Evolutionary conservation across 2,329 filamentous ascomycete genomes (phyloP).

Genomic region (Cytospora schulzeri): DNA sequence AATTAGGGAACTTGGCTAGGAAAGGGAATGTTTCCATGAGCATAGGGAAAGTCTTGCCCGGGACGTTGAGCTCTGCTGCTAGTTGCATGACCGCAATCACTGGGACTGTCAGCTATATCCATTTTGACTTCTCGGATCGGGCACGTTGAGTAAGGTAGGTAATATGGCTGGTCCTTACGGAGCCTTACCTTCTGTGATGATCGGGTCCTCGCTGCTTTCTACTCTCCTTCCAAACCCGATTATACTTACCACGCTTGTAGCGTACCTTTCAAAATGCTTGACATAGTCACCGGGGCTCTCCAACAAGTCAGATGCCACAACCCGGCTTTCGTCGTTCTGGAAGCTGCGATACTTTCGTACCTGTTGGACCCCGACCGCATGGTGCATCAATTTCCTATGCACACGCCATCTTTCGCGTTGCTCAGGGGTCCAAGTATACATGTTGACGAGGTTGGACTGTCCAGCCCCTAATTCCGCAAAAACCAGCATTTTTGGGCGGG

Average conservation of each 20-base stretch:
- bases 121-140: not conserved
- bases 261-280: conserved; percentile 55
- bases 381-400: conserved; percentile 54
- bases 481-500: conserved; percentile 51
- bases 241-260: conserved; percentile 56
- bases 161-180: not conserved
- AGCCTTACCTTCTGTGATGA: conserved; percentile 51
- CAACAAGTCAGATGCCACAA: conserved; percentile 55
- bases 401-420: conserved; percentile 47
- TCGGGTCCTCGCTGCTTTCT: conserved; percentile 53
- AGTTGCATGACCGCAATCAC: conserved; percentile 61
- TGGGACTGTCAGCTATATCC: not conserved
- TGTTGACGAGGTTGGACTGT: conserved; percentile 47
- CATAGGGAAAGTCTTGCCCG: conserved; percentile 57
- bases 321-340: conserved; percentile 60
- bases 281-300: conserved; percentile 49
- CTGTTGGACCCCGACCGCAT: conserved; percentile 56
- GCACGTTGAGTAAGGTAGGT: not conserved
- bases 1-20: conserved; percentile 50
- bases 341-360: conserved; percentile 55
- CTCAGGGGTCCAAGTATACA: conserved; percentile 43
- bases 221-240: conserved; percentile 60
- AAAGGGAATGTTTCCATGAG: conserved; percentile 58
- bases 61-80: conserved; percentile 57
- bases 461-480: conserved; percentile 50